A percentile compares a stretch with the other conserved stretches of the same genome.
Evolutionary conservation across 176 grass and related monocot species (phyloP).

Genomic region (Pontederia paniculata): DNA sequence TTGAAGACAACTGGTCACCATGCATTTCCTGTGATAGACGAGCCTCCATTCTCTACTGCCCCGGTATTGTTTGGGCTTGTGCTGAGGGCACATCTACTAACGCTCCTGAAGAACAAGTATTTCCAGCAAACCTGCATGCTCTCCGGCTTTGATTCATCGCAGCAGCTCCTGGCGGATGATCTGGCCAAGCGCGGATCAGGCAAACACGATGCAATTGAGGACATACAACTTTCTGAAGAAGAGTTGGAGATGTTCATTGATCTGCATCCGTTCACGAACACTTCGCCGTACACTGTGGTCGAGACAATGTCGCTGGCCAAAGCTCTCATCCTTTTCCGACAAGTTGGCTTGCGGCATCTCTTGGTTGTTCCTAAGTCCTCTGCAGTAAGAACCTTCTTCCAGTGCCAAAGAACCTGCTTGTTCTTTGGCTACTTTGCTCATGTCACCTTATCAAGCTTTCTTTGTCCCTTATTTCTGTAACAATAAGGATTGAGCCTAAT

Average conservation of each 20-base stretch:
- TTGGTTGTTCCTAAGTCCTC: conserved; percentile 74
- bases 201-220: conserved; percentile 51
- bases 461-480: neutral
- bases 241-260: conserved; percentile 98
- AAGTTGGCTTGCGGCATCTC: conserved; percentile 84
- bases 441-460: neutral
- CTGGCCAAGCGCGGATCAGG: conserved; percentile 80
- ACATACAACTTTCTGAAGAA: conserved; percentile 45
- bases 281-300: conserved; percentile 86
- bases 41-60: conserved; percentile 40
- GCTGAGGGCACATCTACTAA: conserved; percentile 66
- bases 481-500: neutral
- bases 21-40: conserved; percentile 86
- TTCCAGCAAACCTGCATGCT: conserved; percentile 27
- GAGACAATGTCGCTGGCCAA: conserved; percentile 97
- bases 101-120: conserved; percentile 58
- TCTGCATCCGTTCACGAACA: conserved; percentile 83
- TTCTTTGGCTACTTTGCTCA: neutral
- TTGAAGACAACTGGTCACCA: conserved; percentile 66
- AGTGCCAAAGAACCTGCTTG: neutral
- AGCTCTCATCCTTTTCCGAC: conserved; percentile 80
- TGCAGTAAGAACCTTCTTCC: conserved; percentile 33
- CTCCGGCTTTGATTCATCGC: conserved; percentile 14
- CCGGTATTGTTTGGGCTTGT: conserved; percentile 62
- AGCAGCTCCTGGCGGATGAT: conserved; percentile 54